Evolutionary conservation across 1,139 yeast genomes (phyloP), one percentile per base, ranked within the genome.

Genomic region (Kazachstania sp.): DNA sequence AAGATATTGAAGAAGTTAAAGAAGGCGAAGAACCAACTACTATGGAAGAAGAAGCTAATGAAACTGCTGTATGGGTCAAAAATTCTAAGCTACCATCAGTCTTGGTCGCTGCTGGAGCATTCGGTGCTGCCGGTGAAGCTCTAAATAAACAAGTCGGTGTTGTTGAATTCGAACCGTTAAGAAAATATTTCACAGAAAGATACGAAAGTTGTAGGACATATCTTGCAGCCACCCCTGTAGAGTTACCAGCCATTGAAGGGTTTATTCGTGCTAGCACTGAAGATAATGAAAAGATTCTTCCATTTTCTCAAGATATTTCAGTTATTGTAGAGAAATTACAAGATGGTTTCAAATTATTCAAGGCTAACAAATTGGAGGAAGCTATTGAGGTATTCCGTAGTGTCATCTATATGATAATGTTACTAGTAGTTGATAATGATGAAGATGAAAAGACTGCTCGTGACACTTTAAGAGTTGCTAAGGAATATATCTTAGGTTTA

Each of bases 101-200:
- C 36, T 87, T 87, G 59, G 88, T 85, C 60, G 97, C 98, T 1
- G 90, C 97, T 2, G 99, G 99, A 56, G 86, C 95, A 5, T 88
- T 90, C 65, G 97, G 90, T 54, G 86, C 92, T 52, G 98, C 98
- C 40, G 94, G 97, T 36, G 92, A 87, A 57, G 77, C 94, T 62
- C 76, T 94, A 60, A 79, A 84, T 69, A 84, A 94, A 60, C 98
- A 94, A 68, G 74, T 84, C 46, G 98, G 97, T 56, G 78, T 86
- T 46, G 81, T 78, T 37, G 75, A 86, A 57, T 90, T 94, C 65
- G 95, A 81, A 59, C 98, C 98, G 20, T 75, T 94, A 56, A 81
- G 92, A 68, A 63, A 73, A 37, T 76, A 96, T 52, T 94, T 92
- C 71, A 59, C 85, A 64, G 92, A 87, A 58, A 84, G 88, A 28